Base-by-base conservation (phyloP, 306 rosid species). In the Cucurbita pepo region DNA sequence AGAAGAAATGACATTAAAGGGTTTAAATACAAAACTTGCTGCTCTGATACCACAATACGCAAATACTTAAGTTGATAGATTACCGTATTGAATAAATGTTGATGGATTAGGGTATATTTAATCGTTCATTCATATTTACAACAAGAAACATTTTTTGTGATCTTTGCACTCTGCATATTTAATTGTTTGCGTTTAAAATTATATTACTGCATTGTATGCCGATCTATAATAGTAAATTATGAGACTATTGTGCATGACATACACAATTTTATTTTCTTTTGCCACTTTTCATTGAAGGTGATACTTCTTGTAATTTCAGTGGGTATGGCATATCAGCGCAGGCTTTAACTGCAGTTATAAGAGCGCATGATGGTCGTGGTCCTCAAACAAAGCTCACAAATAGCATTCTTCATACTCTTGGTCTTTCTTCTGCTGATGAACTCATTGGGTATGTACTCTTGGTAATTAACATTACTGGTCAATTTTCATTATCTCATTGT, bases 271-370 rank as follows among this genome's bases (percentile, higher is more conserved):
- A 12, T 19, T 66, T 66, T 45, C 19, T 13, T 66, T 45, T 4
- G 19, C 18, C 72, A 66, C 55, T 66, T 19, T 12, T 43, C 37
- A 45, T 6, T 66, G 38, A 44, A 66, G 72, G 5, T 66, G 72
- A 11, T 64, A 19, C 18, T 66, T 6, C 25, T 34, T 85, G 76
- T 67, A 3, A 34, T 75, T 60, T 50, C 89, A 92, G 98, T 82
- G 98, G 96, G 55, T 92, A 92, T 81, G 98, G 96, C 78, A 92
- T 92, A 78, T 87, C 96, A 82, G 90, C 98, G 5, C 90, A 87
- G 85, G 98, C 96, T 62, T 85, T 92, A 84, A 85, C 96, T 0
- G 96, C 96, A 1, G 84, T 92, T 43, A 62, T 92, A 45, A 90
- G 76, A 85, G 96, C 89, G 3, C 83, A 88, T 69, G 97, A 92